Conservation (phyloP, 371 early-diverging fungal species). For the Apophysomyces trapeziformis region DNA sequence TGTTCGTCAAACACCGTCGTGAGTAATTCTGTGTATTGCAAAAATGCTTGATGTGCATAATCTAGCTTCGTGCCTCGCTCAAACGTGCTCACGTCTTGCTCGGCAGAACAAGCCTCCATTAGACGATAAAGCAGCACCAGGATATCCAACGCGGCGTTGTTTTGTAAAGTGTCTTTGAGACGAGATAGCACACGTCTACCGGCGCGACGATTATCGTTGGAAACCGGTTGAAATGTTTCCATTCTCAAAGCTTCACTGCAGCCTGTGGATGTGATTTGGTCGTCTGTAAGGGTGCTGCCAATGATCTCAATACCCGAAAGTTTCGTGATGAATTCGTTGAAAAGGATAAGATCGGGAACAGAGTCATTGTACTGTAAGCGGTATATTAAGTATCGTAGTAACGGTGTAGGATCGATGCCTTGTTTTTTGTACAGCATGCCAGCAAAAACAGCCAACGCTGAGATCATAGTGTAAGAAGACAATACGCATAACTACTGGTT, state of each 20-base stretch:
- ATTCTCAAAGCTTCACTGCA: conserved; percentile 68
- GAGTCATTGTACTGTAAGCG: conserved; percentile 60
- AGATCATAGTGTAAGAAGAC: neutral
- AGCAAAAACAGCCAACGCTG: conserved; percentile 72
- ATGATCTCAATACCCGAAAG: conserved; percentile 76
- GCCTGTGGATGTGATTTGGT: conserved; percentile 70
- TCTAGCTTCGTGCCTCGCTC: conserved; percentile 52
- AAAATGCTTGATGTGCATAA: conserved; percentile 57
- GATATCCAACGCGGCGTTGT: conserved; percentile 60
- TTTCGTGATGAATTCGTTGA: conserved; percentile 76
- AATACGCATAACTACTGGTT: neutral
- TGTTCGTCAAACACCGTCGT: conserved; percentile 61
- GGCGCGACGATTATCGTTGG: conserved; percentile 54
- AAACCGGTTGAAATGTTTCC: conserved; percentile 55
- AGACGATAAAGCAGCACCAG: conserved; percentile 58
- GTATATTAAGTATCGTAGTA: conserved; percentile 71
- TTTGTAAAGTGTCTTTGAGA: conserved; percentile 64
- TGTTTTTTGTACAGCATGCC: conserved; percentile 78
- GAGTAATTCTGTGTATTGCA: conserved; percentile 73
- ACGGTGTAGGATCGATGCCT: conserved; percentile 62
- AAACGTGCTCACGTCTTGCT: conserved; percentile 57
- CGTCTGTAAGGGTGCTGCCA: conserved; percentile 52
- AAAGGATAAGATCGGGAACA: conserved; percentile 57
- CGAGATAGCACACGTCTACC: conserved; percentile 60
- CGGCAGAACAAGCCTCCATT: conserved; percentile 46